These are phyloP conservation scores for Lentinula aciculospora DNA, from an alignment of 768 basidiomycete genomes.

Conservation along the genomic window DNA sequence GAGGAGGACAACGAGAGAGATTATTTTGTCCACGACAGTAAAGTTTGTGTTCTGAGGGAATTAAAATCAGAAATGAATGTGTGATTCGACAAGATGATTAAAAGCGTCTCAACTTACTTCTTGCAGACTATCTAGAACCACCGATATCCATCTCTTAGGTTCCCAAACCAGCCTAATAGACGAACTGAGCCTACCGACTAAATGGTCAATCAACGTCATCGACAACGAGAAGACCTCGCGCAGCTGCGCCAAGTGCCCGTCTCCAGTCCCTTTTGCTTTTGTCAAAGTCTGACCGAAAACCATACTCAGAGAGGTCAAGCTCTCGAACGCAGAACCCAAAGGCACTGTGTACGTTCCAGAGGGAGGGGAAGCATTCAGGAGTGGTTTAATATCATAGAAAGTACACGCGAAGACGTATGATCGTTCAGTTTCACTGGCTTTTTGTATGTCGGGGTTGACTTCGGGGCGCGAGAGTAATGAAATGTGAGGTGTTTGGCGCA, in stretches of 20 bases:
- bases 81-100: constrained; percentile 4
- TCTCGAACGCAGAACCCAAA: constrained; percentile 53
- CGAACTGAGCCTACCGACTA: constrained; percentile 40
- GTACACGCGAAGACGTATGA: constrained; percentile 53
- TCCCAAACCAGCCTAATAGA: constrained; percentile 48
- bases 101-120: constrained; percentile 34
- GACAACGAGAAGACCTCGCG: constrained; percentile 50
- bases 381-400: constrained; percentile 50
- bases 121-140: constrained; percentile 45
- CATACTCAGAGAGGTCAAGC: constrained; percentile 41
- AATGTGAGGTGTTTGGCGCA: constrained; percentile 43
- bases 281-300: constrained; percentile 35
- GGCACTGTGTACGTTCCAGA: constrained; percentile 34
- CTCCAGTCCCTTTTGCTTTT: constrained; percentile 13
- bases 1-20: constrained; percentile 51
- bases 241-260: constrained; percentile 23
- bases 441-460: constrained; percentile 30
- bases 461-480: constrained; percentile 48
- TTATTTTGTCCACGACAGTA: constrained; percentile 55
- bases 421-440: constrained; percentile 22
- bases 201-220: constrained; percentile 43
- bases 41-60: constrained; percentile 54
- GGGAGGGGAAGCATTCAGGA: constrained; percentile 13
- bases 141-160: constrained; percentile 56
- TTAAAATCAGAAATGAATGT: background rate